A percentile compares a stretch with the other conserved stretches of the same genome.
phyloP scores from a whole-genome alignment of 495 filamentous ascomycete species.

The Aspergillus biplanus region DNA sequence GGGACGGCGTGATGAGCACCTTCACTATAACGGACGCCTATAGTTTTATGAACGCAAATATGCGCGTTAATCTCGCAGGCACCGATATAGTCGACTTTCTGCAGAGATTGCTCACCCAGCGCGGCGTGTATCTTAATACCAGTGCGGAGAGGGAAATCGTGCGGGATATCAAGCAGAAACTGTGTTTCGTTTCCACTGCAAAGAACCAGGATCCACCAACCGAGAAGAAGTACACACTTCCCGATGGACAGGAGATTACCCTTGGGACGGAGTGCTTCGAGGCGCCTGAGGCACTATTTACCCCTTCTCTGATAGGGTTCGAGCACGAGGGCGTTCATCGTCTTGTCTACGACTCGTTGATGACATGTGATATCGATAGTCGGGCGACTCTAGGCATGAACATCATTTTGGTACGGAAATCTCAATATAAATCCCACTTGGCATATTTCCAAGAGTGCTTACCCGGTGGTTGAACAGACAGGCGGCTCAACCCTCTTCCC shows the following conservation, averaged over 20 bases:
- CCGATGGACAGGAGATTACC: constrained; percentile 99
- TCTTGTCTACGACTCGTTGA: constrained; percentile 99
- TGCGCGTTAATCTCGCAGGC: no score
- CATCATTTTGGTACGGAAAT: constrained; percentile 90
- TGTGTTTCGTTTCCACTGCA: no score
- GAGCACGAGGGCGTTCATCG: constrained; percentile 98
- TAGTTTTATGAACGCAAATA: no score
- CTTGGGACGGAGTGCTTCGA: constrained; percentile 99
- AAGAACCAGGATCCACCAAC: no score
- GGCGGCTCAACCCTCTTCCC: constrained; percentile 99
- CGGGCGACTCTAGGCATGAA: constrained; percentile 98
- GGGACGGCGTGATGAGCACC: no score
- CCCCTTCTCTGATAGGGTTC: constrained; percentile 95
- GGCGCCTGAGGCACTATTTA: constrained; percentile 98
- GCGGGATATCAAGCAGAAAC: no score
- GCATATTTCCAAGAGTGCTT: no score
- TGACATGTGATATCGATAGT: constrained; percentile 99
- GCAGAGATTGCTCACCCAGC: no score
- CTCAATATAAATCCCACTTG: background rate
- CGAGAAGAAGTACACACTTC: constrained; percentile 99
- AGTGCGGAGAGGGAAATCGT: no score
- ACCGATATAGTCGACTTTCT: no score
- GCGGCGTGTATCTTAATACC: no score
- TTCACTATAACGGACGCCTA: no score
- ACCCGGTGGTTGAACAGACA: constrained; percentile 56